A percentile compares a stretch with the other conserved stretches of the same genome.
phyloP scores from a whole-genome alignment of 139 green algal species.

The Picochlorum sp. region DNA sequence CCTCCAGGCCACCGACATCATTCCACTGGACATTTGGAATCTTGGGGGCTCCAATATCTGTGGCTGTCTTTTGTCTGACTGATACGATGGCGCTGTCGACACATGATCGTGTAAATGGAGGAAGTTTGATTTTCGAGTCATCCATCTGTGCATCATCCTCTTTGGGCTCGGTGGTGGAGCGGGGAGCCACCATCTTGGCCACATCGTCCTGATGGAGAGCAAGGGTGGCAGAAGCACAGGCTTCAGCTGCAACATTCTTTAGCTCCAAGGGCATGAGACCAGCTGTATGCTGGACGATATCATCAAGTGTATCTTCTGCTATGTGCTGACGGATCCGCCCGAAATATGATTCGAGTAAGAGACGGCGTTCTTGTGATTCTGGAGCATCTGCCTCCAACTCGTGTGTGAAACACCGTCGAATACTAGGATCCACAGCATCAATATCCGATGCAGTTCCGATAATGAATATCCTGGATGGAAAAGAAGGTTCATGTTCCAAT shows the following conservation, averaged over 20 bases:
- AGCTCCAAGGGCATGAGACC: slow-evolving; percentile 69
- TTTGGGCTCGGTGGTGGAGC: neutral
- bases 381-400: slow-evolving; percentile 48
- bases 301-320: slow-evolving; percentile 12
- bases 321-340: neutral
- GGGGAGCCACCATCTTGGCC: neutral
- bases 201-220: slow-evolving; percentile 3
- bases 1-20: slow-evolving; percentile 83
- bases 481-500: slow-evolving; percentile 20
- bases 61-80: slow-evolving; percentile 52
- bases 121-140: neutral
- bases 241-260: slow-evolving; percentile 59
- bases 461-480: slow-evolving; percentile 47
- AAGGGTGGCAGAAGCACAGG: slow-evolving; percentile 21
- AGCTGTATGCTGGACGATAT: slow-evolving; percentile 52
- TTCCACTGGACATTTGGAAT: slow-evolving; percentile 77
- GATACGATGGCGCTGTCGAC: slow-evolving; percentile 39
- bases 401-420: slow-evolving; percentile 80
- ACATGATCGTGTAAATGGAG: slow-evolving; percentile 17
- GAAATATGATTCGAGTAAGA: slow-evolving; percentile 23
- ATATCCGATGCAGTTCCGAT: neutral
- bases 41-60: slow-evolving; percentile 54
- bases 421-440: slow-evolving; percentile 44
- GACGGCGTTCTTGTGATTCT: slow-evolving; percentile 10
- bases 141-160: no score